Evolutionary conservation across 345 rosid species (phyloP), one percentile per base, ranked within the genome.

Genomic region (Atalantia buxifolia): DNA sequence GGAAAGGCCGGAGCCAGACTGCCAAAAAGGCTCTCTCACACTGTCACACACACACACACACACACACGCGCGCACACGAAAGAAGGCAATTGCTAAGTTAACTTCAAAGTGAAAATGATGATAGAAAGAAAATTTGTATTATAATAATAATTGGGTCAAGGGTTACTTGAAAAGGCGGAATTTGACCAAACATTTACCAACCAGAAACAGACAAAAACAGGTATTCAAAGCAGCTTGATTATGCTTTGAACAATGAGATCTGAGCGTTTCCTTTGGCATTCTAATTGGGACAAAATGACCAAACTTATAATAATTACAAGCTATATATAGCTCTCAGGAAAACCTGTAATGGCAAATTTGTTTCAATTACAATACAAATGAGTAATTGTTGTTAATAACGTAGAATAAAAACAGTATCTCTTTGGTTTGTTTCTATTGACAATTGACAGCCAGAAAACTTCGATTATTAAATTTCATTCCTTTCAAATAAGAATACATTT

Each of bases 171-270:
- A 80, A 74, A n/a, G 68, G 19, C 31, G 42, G 45, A 70, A 8
- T 57, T 82, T 76, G 83, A 82, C 82, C 84, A 64, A 7, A 72
- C 70, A 73, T 65, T 77, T 63, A 59, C 25, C 69, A 22, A 74
- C 30, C 30, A 75, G 45, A 66, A 77, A 25, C 50, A 65, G 81
- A 78, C 76, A 57, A 81, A 74, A 48, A 21, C 35, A 38, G 18
- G 30, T 21, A 74, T 48, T 42, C n/a, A 76, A 64, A 79, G 69
- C 9, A 16, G 64, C 48, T 50, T 66, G 19, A 36, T 56, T 21
- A 6, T 21, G 62, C 61, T 13, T 53, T 66, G 1, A n/a, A n/a
- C 62, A 76, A 53, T 65, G 42, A 30, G 36, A 33, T 22, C 50
- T 2, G 50, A 13, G 50, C 53, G 33, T 53, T 35, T 35, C 6